Conservation (phyloP, 495 filamentous ascomycete species). For the Aspergillus nidulans region DNA sequence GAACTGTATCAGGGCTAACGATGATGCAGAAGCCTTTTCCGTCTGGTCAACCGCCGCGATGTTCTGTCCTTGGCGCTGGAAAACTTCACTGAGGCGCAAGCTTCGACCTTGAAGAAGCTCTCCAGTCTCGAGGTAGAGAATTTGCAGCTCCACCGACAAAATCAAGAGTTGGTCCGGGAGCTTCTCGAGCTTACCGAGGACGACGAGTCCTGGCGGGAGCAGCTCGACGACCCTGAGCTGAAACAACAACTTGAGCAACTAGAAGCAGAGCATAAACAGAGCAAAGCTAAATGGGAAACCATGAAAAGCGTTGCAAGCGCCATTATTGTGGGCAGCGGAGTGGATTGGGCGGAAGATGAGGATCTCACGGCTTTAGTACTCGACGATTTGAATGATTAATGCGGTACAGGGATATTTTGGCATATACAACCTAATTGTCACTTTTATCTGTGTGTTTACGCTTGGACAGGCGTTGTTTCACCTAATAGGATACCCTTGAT, state of each 20-base stretch:
- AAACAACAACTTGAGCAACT: conserved; percentile 49
- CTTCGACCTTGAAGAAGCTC: conserved; percentile 43
- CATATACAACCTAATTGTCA: conserved; percentile 1
- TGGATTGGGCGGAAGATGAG: conserved; percentile 75
- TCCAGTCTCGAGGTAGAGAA: conserved; percentile 53
- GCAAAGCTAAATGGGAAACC: conserved; percentile 61
- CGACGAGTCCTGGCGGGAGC: conserved; percentile 48
- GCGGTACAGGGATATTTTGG: neutral
- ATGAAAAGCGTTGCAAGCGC: conserved; percentile 72
- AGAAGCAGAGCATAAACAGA: conserved; percentile 51
- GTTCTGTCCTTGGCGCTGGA: conserved; percentile 55
- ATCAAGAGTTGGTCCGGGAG: conserved; percentile 55
- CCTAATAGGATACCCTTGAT: conserved; percentile 12
- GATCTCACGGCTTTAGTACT: conserved; percentile 68
- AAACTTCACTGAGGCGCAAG: conserved; percentile 48
- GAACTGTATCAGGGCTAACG: neutral
- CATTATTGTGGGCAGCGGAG: conserved; percentile 74
- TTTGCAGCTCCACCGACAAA: conserved; percentile 50
- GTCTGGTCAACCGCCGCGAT: conserved; percentile 64
- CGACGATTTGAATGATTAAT: conserved; percentile 60
- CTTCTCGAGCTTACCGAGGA: conserved; percentile 58
- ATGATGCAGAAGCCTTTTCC: conserved; percentile 54
- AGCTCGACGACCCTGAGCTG: conserved; percentile 47
- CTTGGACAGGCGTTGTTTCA: conserved; percentile 12
- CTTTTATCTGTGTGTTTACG: conserved; percentile 1